Base-by-base conservation (phyloP, 768 basidiomycete species). In the Holtermanniella nyarrowii region DNA sequence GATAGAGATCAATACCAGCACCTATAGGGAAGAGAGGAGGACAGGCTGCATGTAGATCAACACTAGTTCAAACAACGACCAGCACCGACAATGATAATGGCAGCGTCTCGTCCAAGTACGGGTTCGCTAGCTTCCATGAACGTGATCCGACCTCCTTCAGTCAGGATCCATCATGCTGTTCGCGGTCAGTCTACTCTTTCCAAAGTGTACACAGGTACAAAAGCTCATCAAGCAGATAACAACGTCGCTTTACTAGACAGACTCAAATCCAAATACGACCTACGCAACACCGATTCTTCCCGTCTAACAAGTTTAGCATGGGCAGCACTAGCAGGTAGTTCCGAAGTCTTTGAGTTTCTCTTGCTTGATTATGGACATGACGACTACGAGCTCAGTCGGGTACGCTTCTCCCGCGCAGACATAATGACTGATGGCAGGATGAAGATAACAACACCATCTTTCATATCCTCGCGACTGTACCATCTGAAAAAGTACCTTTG, bases 161-260 rank as follows among this genome's bases (percentile, higher is more conserved):
- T 61, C 10, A 50, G 69, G 16, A 56, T 71, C 12, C 46, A 65
- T n/a, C 63, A 65, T 50, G 69, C 67, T 25, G 69, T 71, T n/a
- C 50, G 67, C 54, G 65, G 69, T 65, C 43, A 51, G 66, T 57
- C 14, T 20, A 20, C 13, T 10, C 3, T 23, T 24, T 20, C 4
- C n/a, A n/a, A n/a, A 10, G 20, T 27, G 10, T 52, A 18, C 14
- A 7, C 24, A 25, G 31, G 26, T n/a, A n/a, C 31, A 16, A 41
- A n/a, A 53, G 41, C 42, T 26, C 25, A 39, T 25, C 27, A 10
- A 11, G 21, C 66, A 96, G 91, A 93, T 75, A 91, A 93, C 74
- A 93, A 93, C 74, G 80, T 95, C 58, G 84, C 90, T 61, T 81
- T 93, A 55, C 87, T 95, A 65, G 85, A 82, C 74, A 80, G 91